Percentiles rank a stretch among this genome's conserved stretches.
Conservation (phyloP, 345 rosid species). For the Mallotus nudiflorus region DNA sequence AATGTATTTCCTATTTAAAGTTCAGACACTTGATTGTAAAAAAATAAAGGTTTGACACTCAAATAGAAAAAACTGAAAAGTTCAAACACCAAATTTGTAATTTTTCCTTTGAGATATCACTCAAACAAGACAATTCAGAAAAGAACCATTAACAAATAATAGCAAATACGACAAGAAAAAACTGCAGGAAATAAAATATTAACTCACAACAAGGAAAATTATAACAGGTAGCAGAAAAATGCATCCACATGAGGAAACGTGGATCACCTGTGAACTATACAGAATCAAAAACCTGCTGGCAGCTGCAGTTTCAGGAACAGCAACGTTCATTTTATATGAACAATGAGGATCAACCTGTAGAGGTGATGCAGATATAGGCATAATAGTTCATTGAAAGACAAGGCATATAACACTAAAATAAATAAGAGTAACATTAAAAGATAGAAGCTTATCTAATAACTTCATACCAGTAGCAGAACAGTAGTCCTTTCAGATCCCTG, state of each 20-base stretch:
- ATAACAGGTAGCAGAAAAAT: neutral
- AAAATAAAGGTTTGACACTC: too few relatives aligned
- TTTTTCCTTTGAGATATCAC: too few relatives aligned
- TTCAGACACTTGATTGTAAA: too few relatives aligned
- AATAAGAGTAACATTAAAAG: neutral
- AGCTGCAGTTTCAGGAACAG: conserved; percentile 68
- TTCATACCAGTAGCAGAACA: conserved; percentile 70
- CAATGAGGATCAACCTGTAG: conserved; percentile 98
- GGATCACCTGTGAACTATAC: conserved; percentile 67
- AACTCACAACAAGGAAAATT: neutral
- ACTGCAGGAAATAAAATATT: conserved; percentile 3
- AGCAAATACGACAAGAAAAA: conserved; percentile 3
- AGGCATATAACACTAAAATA: neutral
- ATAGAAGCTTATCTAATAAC: conserved; percentile 6
- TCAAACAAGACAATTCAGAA: neutral
- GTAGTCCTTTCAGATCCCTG: conserved; percentile 70
- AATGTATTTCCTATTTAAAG: too few relatives aligned
- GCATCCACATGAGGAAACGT: neutral
- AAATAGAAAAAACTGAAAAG: too few relatives aligned
- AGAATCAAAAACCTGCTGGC: conserved; percentile 79
- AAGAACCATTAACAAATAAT: neutral
- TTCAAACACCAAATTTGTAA: too few relatives aligned
- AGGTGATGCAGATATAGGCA: conserved; percentile 22
- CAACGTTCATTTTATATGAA: conserved; percentile 62
- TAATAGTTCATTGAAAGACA: conserved; percentile 1